These are phyloP conservation scores for Grigorovia jiainica DNA, from an alignment of 805 yeast species.

Conservation along the genomic window DNA sequence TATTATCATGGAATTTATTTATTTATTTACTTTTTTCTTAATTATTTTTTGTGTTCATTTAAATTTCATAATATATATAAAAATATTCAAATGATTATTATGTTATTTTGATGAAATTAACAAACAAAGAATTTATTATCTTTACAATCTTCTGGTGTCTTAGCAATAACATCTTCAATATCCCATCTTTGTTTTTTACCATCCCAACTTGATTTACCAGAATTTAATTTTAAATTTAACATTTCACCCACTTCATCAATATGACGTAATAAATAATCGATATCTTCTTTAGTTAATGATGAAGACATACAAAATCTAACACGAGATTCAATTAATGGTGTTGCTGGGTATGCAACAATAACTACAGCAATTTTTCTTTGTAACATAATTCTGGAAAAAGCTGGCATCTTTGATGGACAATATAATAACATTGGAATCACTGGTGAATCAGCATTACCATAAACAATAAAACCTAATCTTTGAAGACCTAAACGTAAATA, in stretches of 20 bases:
- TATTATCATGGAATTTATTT: no score
- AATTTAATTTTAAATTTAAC: conserved; percentile 63
- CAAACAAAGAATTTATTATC: conserved; percentile 31
- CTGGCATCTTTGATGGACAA: conserved; percentile 92
- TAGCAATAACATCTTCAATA: conserved; percentile 64
- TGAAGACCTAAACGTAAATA: conserved; percentile 85
- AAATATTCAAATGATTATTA: no score
- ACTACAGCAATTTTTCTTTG: conserved; percentile 84
- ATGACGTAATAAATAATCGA: conserved; percentile 66
- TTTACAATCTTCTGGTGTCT: conserved; percentile 57
- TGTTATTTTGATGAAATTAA: conserved; percentile 4
- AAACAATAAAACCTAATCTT: conserved; percentile 86
- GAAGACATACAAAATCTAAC: conserved; percentile 89
- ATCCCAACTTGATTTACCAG: conserved; percentile 66
- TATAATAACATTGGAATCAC: conserved; percentile 83
- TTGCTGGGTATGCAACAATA: conserved; percentile 96
- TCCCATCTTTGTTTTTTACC: conserved; percentile 72
- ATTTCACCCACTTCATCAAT: conserved; percentile 72
- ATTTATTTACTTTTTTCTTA: neutral
- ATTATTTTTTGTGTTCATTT: neutral
- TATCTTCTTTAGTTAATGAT: conserved; percentile 86
- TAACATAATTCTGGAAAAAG: conserved; percentile 73
- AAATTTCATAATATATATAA: no score
- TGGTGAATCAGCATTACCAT: conserved; percentile 94
- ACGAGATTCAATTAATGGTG: conserved; percentile 82